Evolutionary conservation across 306 rosid species (phyloP), one percentile per base, ranked within the genome.

Genomic region (Vigna nakashimae): DNA sequence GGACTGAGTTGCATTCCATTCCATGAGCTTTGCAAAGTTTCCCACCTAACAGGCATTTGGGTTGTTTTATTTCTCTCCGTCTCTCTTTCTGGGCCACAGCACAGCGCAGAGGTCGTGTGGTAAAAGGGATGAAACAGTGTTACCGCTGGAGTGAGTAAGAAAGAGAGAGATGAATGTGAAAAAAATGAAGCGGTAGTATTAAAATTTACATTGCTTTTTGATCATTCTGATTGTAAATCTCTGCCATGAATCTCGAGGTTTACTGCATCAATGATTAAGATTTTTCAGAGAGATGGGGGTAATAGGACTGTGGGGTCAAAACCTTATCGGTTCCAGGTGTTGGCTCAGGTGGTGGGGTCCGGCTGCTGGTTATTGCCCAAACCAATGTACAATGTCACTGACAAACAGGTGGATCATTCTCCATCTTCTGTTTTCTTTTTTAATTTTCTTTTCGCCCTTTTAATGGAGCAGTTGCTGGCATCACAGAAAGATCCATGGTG

Each of bases 391-490:
- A 82, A 90, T 83, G 89, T 88, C 93, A 90, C 96, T 93, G 97
- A 93, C 97, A 90, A 91, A 90, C 98, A 90, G 98, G 98, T 93
- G 98, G 96, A 93, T 92, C 97, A 94, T 91, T 92, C 86, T 81
- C 84, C 86, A 74, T 82, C 85, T 74, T 81, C 83, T 71, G 62
- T 73, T 71, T 77, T 67, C 40, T 20, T 30, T 69, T 43, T 69
- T 17, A 38, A 34, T 51, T 6, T 50, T 3, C 36, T 18, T 62
- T 77, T 65, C 26, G 17, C 32, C 51, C 71, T 65, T 76, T 82
- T 71, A 74, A 82, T 75, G 87, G 81, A 75, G 86, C 82, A 80
- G 91, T 85, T 85, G 90, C 89, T 86, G 86, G 83, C 89, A 84
- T 81, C 81, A 78, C 71, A 80, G 78, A 86, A 80, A 77, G 80